phyloP scores from a whole-genome alignment of 768 basidiomycete genomes.

The Tulasnella sp. region DNA sequence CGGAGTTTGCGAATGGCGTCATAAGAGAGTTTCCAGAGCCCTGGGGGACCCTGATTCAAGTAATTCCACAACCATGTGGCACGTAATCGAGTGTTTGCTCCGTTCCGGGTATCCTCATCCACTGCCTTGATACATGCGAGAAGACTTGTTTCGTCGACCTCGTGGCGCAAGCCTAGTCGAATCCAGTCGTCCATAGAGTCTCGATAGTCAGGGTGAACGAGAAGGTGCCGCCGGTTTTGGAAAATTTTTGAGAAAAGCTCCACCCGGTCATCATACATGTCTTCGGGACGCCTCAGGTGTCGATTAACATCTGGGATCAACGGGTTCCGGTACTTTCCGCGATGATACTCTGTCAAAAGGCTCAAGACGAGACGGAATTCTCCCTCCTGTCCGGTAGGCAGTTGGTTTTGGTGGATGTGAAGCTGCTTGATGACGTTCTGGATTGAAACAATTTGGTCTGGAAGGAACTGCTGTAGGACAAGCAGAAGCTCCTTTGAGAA shows the following conservation, averaged over 20 bases:
- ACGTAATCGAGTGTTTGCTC: neutral
- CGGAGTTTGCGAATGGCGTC: no score
- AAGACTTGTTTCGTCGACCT: neutral
- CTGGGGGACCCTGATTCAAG: neutral
- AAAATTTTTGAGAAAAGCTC: neutral
- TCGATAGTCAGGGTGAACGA: constrained; percentile 10
- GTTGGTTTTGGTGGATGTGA: no score
- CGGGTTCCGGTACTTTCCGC: no score
- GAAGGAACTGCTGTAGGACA: no score
- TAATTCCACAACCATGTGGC: neutral
- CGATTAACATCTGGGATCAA: neutral
- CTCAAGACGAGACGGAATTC: no score
- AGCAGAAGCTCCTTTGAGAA: no score
- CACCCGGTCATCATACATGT: neutral
- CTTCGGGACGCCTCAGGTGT: neutral
- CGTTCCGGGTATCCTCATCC: constrained; percentile 10
- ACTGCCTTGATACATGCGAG: neutral
- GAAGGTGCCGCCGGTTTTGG: neutral
- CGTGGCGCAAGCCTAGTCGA: neutral
- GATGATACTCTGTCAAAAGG: no score
- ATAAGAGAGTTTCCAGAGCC: no score
- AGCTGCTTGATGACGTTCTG: no score
- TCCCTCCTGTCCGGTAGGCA: no score
- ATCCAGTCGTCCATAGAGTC: neutral
- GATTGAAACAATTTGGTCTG: no score